A percentile compares a stretch with the other conserved stretches of the same genome.
phyloP scores from a whole-genome alignment of 352 stramenopile species.

The Globisporangium echinulatum region DNA sequence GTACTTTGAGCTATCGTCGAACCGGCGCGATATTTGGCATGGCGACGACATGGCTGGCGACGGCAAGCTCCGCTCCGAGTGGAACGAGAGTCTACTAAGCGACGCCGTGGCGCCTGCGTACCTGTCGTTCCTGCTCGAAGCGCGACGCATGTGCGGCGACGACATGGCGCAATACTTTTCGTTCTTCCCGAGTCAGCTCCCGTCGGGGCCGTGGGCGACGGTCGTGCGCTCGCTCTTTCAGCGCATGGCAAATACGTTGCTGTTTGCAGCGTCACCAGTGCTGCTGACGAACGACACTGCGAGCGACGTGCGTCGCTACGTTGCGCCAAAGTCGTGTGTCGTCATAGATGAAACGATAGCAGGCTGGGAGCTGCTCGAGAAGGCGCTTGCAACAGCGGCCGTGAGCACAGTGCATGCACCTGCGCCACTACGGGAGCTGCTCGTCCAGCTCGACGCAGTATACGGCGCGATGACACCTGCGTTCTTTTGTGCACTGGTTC shows the following conservation, averaged over 20 bases:
- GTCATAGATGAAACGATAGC: conserved; percentile 40
- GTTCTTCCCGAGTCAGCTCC: conserved; percentile 48
- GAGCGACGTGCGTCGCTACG: conserved; percentile 8
- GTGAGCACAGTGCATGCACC: conserved; percentile 33
- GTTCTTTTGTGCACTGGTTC: conserved; percentile 44
- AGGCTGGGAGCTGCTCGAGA: conserved; percentile 37
- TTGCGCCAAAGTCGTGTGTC: conserved; percentile 29
- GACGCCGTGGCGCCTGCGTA: conserved; percentile 79
- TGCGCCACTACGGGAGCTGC: conserved; percentile 23
- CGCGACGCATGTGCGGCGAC: conserved; percentile 30
- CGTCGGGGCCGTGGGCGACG: conserved; percentile 41
- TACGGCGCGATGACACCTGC: conserved; percentile 45
- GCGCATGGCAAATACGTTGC: conserved; percentile 35
- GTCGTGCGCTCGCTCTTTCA: conserved; percentile 49
- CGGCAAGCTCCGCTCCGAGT: conserved; percentile 70
- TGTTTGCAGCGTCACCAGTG: conserved; percentile 37
- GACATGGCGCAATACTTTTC: conserved; percentile 32
- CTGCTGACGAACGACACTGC: not conserved
- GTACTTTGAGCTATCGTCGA: conserved; percentile 92
- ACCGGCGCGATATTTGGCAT: conserved; percentile 80
- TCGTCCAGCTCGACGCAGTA: conserved; percentile 44
- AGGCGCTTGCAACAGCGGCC: conserved; percentile 19
- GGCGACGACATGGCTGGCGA: conserved; percentile 79
- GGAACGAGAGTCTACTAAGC: conserved; percentile 57
- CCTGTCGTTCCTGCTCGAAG: conserved; percentile 52